These are phyloP conservation scores for Dacryopinax spathularia DNA, from an alignment of 768 basidiomycete species.

Conservation along the genomic window DNA sequence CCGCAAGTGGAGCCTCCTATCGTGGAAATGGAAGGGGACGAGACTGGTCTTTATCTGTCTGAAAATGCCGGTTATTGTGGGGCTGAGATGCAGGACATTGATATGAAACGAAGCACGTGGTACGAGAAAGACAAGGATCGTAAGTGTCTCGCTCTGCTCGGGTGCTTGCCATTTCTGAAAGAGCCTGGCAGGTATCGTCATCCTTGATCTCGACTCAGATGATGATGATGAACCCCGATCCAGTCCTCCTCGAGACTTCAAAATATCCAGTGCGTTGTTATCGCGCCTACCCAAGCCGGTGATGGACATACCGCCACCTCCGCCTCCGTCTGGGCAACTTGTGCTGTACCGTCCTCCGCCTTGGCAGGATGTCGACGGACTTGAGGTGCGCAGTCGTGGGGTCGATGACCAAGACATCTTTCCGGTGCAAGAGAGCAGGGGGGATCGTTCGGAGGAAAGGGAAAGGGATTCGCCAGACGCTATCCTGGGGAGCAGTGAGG, in stretches of 20 bases:
- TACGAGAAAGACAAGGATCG: slow-evolving; percentile 57
- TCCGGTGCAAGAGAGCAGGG: not conserved
- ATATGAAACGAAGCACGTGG: slow-evolving; percentile 52
- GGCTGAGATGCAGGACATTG: slow-evolving; percentile 33
- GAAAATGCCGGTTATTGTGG: not conserved
- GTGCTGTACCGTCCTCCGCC: slow-evolving; percentile 6
- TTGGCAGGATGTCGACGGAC: not conserved
- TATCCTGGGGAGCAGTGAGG: slow-evolving; percentile 10
- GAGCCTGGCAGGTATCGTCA: slow-evolving; percentile 40
- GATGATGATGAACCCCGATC: slow-evolving; percentile 19
- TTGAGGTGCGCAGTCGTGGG: not conserved
- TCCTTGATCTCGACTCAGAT: slow-evolving; percentile 43
- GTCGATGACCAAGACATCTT: not conserved
- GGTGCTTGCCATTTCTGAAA: slow-evolving; percentile 2
- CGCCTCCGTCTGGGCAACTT: not conserved
- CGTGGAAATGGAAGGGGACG: slow-evolving; percentile 8
- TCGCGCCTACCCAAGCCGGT: not conserved
- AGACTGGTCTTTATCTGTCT: not conserved
- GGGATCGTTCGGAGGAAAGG: not conserved
- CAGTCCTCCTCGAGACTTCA: not conserved
- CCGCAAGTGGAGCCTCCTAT: slow-evolving; percentile 30
- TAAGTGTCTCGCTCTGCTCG: slow-evolving; percentile 26
- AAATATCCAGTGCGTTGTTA: not conserved
- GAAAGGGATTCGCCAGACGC: not conserved
- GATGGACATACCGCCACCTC: not conserved